Percentiles rank a stretch among this genome's conserved stretches.
Conservation (phyloP, 352 stramenopile genomes). For the Phytophthora chlamydospora region DNA sequence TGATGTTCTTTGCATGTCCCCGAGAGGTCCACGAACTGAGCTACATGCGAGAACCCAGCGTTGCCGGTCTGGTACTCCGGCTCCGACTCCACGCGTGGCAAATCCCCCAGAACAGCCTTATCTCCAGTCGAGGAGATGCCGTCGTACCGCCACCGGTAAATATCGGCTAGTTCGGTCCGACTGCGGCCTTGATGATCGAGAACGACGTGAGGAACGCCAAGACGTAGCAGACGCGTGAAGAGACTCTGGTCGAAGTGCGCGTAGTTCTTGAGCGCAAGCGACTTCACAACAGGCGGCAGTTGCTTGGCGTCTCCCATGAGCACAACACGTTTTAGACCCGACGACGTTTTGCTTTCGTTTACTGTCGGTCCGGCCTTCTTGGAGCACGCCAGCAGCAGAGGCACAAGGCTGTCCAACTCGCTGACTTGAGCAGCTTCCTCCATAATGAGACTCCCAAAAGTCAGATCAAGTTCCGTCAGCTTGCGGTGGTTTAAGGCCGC, state of each 20-base stretch:
- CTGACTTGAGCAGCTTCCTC: slow-evolving; percentile 96
- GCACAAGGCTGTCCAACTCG: slow-evolving; percentile 94
- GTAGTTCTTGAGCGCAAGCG: slow-evolving; percentile 87
- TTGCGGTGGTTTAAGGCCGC: slow-evolving; percentile 89
- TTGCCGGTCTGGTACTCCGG: slow-evolving; percentile 74
- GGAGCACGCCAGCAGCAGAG: slow-evolving; percentile 87
- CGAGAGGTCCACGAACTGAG: slow-evolving; percentile 90
- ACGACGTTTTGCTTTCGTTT: slow-evolving; percentile 6
- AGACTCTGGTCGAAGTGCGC: slow-evolving; percentile 95
- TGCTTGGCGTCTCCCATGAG: slow-evolving; percentile 95
- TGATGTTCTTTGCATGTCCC: slow-evolving; percentile 63
- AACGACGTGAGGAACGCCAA: slow-evolving; percentile 92
- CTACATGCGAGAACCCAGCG: slow-evolving; percentile 87
- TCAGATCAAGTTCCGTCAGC: slow-evolving; percentile 85
- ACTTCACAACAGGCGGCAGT: slow-evolving; percentile 92
- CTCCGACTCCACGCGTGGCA: slow-evolving; percentile 24
- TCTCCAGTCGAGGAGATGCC: slow-evolving; percentile 14
- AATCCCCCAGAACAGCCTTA: slow-evolving; percentile 31
- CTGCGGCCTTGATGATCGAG: slow-evolving; percentile 93
- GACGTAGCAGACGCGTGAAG: slow-evolving; percentile 93
- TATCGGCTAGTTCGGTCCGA: slow-evolving; percentile 81
- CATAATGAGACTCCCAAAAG: slow-evolving; percentile 92
- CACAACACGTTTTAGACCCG: slow-evolving; percentile 93
- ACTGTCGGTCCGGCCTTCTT: slow-evolving; percentile 8
- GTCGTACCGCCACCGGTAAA: slow-evolving; percentile 90